Evolutionary conservation across 305 asterid species (phyloP), one percentile per base, ranked within the genome.

Genomic region (Fraxinus latifolia): DNA sequence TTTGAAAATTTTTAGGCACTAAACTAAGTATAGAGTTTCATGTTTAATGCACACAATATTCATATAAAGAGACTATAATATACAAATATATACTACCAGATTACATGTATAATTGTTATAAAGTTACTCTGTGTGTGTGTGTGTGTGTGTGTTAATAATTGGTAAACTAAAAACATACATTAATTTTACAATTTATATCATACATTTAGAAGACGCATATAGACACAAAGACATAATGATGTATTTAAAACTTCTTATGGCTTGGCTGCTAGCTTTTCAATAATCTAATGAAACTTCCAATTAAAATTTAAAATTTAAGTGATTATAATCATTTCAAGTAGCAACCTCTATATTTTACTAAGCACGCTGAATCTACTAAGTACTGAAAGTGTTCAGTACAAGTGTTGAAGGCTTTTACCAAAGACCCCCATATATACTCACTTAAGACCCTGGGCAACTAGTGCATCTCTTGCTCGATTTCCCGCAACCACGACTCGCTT

Each of bases 361-460:
- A 14, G 42, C 11, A 11, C n/a, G 34, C 11, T 11, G 74, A 29
- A 15, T 70, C 42, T 70, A 70, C 15, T 1, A 12, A 31, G 23
- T 31, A 70, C 42, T 7, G 39, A 70, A 70, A 31, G 42, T 31
- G 11, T 29, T 70, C 42, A 5, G 44, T 32, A 5, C 21, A 27
- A 70, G 23, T 31, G 39, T 32, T 31, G 42, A 31, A 70, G 7
- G 75, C 42, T 70, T 70, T 4, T 70, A 70, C 7, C 21, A 70
- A 70, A 70, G 37, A 70, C 75, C 15, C 44, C 19, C 53, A 31
- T 2, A 47, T 62, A 84, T 79, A 85, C 95, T 91, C 85, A 96
- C 99, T 93, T 96, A 62, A 96, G 97, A 80, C 99, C 99, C 92
- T 96, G 99, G 8, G 97, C 98, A 87, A 96, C 99, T 81, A 96